Base-by-base conservation (phyloP, 2,329 filamentous ascomycete species). In the Colletotrichum phormii region DNA sequence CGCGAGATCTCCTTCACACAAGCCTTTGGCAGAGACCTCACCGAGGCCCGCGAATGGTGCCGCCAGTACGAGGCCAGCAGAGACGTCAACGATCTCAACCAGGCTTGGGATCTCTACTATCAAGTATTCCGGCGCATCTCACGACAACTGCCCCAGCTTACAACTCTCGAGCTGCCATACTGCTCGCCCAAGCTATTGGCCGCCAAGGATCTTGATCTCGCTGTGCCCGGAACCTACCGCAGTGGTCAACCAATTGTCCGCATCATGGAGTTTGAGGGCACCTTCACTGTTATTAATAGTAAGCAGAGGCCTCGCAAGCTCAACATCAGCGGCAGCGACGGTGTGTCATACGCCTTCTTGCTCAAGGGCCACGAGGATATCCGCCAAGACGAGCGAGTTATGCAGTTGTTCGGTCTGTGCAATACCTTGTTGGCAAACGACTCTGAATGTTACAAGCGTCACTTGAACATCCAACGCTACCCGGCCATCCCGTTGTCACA, bases 351-450 rank as follows among this genome's bases (percentile, higher is more conserved):
- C 81, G 93, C 94, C 62, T 98, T 98, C 85, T 84, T 94, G 71
- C 90, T 99, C 78, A 99, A 99, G 86, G 97, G 97, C n/a, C 97
- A 99, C 79, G 97, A 99, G 84, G 97, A 99, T 86, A 98, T 99
- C 76, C 93, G 97, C 72, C 97, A 99, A 83, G 97, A 99, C 80
- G 97, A 99, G 84, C 93, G 97, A 84, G 97, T 99, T 77, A 99
- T 99, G 97, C 97, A 99, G 83, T 89, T 99, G 46, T 99, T 99
- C 80, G 97, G 97, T 53, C 90, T 99, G 15, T 97, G 96, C 85
- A 99, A 99, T 82, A 99, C 97, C 0, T 89, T 99, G 1, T 90
- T 99, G 54, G 89, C 94, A 58, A 96, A 96, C 79, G 97, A 99
- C 80, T 94, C 95, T 4, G 97, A 99, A 84, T 97, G 93, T 78